A percentile compares a stretch with the other conserved stretches of the same genome.
These are phyloP conservation scores for Penicillium cinerascens DNA, from an alignment of 495 filamentous ascomycete species.

Conservation along the genomic window DNA sequence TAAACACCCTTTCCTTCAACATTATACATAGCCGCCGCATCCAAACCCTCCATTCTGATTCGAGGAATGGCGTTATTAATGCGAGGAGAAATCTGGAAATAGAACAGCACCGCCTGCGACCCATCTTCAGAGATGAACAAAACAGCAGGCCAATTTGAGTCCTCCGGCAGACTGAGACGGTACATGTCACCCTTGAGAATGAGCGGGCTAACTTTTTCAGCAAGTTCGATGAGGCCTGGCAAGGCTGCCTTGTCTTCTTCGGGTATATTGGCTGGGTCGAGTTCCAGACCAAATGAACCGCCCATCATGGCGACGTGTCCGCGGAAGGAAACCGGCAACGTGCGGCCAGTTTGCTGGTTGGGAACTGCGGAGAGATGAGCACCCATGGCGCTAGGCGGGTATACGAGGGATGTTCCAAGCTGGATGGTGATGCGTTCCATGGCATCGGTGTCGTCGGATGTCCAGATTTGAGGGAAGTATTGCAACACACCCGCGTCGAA, in stretches of 20 bases:
- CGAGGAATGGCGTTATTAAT: constrained; percentile 44
- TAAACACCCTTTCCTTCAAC: constrained; percentile 39
- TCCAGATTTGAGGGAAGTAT: constrained; percentile 58
- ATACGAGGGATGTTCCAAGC: constrained; percentile 51
- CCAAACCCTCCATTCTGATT: constrained; percentile 45
- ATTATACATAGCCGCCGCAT: constrained; percentile 39
- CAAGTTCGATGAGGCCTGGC: constrained; percentile 41
- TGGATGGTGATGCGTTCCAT: constrained; percentile 52
- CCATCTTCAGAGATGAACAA: constrained; percentile 47
- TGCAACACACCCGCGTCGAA: constrained; percentile 54
- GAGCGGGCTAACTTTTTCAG: constrained; percentile 50
- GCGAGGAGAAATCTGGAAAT: constrained; percentile 43
- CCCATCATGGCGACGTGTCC: constrained; percentile 57
- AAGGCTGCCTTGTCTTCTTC: constrained; percentile 43
- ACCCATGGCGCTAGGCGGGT: constrained; percentile 55
- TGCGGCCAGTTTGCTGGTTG: constrained; percentile 48
- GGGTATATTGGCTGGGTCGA: constrained; percentile 42
- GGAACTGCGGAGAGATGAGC: constrained; percentile 53
- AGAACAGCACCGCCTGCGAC: constrained; percentile 43
- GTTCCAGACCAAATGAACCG: constrained; percentile 53
- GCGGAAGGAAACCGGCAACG: constrained; percentile 46
- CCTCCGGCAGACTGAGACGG: constrained; percentile 48
- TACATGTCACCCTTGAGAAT: constrained; percentile 49
- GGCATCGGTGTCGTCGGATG: constrained; percentile 54
- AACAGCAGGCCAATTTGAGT: constrained; percentile 53